Evolutionary conservation across 495 filamentous ascomycete genomes (phyloP).

Genomic region (Talaromyces adpressus): DNA sequence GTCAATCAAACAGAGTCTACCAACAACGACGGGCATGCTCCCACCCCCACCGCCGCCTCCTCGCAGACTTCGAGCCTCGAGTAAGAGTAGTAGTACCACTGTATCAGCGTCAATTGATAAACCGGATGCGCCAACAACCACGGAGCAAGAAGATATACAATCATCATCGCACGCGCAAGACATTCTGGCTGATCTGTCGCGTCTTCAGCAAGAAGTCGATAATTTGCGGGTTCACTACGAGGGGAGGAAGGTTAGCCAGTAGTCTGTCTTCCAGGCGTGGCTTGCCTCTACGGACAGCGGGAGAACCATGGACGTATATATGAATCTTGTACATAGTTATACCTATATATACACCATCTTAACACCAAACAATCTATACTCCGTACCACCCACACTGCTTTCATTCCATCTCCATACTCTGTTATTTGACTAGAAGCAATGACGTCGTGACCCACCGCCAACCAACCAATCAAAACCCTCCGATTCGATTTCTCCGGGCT

Average conservation of each 20-base stretch:
- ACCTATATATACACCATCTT: background rate
- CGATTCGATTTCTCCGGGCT: background rate
- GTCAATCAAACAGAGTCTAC: constrained; percentile 15
- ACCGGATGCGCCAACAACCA: background rate
- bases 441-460: background rate
- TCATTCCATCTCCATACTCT: too few species aligned
- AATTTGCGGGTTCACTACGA: constrained; percentile 54
- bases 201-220: constrained; percentile 67
- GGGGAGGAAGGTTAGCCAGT: constrained; percentile 20
- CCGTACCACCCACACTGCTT: too few species aligned
- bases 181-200: constrained; percentile 60
- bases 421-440: background rate
- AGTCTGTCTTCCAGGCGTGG: background rate
- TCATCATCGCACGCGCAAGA: constrained; percentile 39
- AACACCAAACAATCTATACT: too few species aligned
- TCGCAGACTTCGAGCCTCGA: constrained; percentile 48
- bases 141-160: background rate
- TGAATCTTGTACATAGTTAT: background rate
- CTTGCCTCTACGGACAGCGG: background rate
- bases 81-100: constrained; percentile 32
- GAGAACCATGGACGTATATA: background rate
- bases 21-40: constrained; percentile 15
- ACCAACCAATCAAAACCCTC: background rate
- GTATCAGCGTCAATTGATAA: background rate
- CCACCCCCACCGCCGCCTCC: constrained; percentile 57